Evolutionary conservation across 371 early-diverging fungal genomes (phyloP), one percentile per base, ranked within the genome.

Genomic region (Circinella umbellata): DNA sequence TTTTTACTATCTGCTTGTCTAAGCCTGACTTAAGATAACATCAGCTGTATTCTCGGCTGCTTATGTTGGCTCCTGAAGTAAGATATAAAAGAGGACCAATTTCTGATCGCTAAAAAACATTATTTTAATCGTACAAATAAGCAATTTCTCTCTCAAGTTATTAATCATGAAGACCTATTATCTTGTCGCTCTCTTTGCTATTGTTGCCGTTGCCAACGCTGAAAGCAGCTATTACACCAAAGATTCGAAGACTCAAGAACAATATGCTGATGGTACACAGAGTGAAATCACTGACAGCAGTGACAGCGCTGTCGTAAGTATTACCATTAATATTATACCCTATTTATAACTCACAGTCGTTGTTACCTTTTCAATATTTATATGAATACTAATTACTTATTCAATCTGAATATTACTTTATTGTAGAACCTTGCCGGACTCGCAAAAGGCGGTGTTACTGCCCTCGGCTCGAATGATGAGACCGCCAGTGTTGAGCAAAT

Each of bases 141-240:
- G 1, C 27, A 42, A 42, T 6, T 42, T 42, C 51, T 13, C 8
- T 51, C 15, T 3, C 51, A 51, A 51, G 14, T n/a, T 17, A 51
- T 51, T n/a, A 51, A 51, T 34, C 57, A 57, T 57, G 57, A 57
- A 57, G 57, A 27, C 57, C 57, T 37, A 2, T n/a, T 57, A 57
- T 34, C 2, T 57, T 34, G 27, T 57, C 27, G 57, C 57, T 57
- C 57, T 57, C 14, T 57, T 57, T 27, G 57, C 57, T 34, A 7
- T 57, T 27, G n/a, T 57, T 34, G 57, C 57, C 14, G 57, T 57
- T n/a, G 11, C 57, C 35, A n/a, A 7, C 27, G 42, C 42, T 42
- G 2, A 42, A 42, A 47, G 15, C 38, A 42, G 20, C 63, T 39
- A 35, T 34, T 18, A 46, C n/a, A 39, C 27, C 34, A 63, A 63